A percentile compares a stretch with the other conserved stretches of the same genome.
These are phyloP conservation scores for Phellinidium pouzarii DNA, from an alignment of 1,284 basidiomycete genomes.

Conservation along the genomic window DNA sequence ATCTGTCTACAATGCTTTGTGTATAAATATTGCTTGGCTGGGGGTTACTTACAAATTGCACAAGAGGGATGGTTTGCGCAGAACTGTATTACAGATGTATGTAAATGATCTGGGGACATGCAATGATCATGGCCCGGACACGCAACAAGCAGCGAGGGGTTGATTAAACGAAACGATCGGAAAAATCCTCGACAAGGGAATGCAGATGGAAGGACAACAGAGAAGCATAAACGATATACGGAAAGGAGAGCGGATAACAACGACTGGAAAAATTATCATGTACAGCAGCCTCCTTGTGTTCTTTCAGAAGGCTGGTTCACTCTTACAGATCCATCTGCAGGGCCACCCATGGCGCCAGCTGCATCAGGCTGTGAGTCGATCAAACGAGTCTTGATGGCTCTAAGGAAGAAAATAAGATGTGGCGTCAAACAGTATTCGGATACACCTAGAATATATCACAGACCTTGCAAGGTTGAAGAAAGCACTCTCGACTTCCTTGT, in stretches of 20 bases:
- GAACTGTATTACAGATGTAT: constrained; percentile 12
- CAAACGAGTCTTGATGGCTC: constrained; percentile 94
- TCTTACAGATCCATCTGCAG: constrained; percentile 51
- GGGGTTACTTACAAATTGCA: background rate
- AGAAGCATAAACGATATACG: constrained; percentile 7
- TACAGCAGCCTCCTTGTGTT: constrained; percentile 49
- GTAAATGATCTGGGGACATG: constrained; percentile 1
- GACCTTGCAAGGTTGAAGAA: constrained; percentile 97
- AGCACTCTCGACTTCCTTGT: constrained; percentile 97
- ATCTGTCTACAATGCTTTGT: constrained; percentile 3
- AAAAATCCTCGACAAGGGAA: background rate
- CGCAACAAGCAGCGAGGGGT: background rate
- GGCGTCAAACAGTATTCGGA: background rate
- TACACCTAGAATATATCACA: constrained; percentile 31
- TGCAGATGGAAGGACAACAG: constrained; percentile 2
- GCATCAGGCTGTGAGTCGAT: constrained; percentile 90
- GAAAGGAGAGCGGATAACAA: background rate
- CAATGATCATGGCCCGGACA: constrained; percentile 1
- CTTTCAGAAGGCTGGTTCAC: constrained; percentile 53
- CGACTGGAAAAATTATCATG: constrained; percentile 25
- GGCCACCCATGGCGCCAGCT: constrained; percentile 36
- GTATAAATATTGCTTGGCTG: constrained; percentile 2
- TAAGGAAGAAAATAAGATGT: constrained; percentile 28
- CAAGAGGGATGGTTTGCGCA: background rate
- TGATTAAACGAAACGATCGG: background rate